Percentiles rank a stretch among this genome's conserved stretches.
These are phyloP conservation scores for Luffa aegyptiaca DNA, from an alignment of 306 rosid genomes.

Conservation along the genomic window DNA sequence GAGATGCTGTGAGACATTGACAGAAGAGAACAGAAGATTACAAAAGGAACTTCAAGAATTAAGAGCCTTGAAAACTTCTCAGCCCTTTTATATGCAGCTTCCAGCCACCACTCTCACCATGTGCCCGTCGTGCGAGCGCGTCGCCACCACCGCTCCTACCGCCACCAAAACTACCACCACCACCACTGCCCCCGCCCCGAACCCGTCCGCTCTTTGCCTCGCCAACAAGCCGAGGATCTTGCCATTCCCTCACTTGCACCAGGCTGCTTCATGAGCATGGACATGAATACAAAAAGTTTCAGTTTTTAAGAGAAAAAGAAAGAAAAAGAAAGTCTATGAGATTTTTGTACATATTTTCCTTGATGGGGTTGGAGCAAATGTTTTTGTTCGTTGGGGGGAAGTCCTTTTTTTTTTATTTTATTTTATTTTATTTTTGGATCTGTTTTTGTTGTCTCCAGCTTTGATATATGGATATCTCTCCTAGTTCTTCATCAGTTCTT, in stretches of 20 bases:
- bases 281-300: background rate
- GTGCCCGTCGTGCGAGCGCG: constrained; percentile 94
- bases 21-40: constrained; percentile 84
- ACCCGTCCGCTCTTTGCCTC: constrained; percentile 10
- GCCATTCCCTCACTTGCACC: constrained; percentile 20
- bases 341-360: background rate
- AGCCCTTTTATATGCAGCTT: constrained; percentile 82
- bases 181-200: background rate
- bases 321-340: background rate
- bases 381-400: background rate
- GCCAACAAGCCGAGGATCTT: constrained; percentile 22
- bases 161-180: background rate
- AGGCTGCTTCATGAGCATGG: constrained; percentile 21
- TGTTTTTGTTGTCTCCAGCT: background rate
- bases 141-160: constrained; percentile 35
- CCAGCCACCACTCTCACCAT: constrained; percentile 98
- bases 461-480: background rate
- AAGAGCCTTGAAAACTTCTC: constrained; percentile 72
- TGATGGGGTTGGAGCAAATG: background rate
- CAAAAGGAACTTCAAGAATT: constrained; percentile 90
- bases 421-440: background rate
- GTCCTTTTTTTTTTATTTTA: background rate
- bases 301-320: background rate
- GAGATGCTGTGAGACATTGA: constrained; percentile 81
- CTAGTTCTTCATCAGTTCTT: background rate